Base-by-base conservation (phyloP, 1,139 yeast species). In the Komagataea norvegica region DNA sequence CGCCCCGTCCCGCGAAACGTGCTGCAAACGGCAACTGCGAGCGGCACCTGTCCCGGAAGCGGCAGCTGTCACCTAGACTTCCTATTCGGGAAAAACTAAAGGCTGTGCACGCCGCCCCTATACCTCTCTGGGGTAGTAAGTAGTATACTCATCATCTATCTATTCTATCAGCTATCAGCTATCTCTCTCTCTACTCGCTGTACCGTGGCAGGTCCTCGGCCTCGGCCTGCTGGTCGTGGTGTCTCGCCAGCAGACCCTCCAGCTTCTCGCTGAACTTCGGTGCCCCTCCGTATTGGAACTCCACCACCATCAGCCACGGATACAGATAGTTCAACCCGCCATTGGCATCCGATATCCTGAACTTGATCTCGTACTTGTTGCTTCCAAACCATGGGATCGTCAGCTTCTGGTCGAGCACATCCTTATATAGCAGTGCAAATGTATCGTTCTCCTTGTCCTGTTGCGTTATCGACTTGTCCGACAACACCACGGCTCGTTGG, bases 321-420 rank as follows among this genome's bases (percentile, higher is more conserved):
- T 65, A 61, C 25, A 63, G 51, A 32, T 57, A 59, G 10, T 74
- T 72, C 25, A 77, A 72, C 33, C 72, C 76, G 34, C 71, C 64
- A 6, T 64, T 60, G 3, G 55, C 50, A 16, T 56, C 43, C 3
- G 62, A 53, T 38, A 68, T 61, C 36, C 54, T 63, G 48, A 73
- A 70, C 31, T 65, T 39, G 33, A 70, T 64, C 46, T 65, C 64
- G 69, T 74, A 72, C 49, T 64, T 69, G 48, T 72, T 74, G 16
- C 76, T 65, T 0, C 79, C 79, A 51, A 73, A 70, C 77, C 77
- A 72, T 1, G 78, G 78, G 15, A 74, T 62, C 38, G 67, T 62
- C 34, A 72, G 46, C 37, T 63, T 59, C 49, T 69, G 71, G 0
- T 38, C 41, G 3, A 41, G 19, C 2, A 53, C 30, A 23, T 51